Base-by-base conservation (phyloP, 306 rosid genomes). In the Trichosanthes cucumerina region DNA sequence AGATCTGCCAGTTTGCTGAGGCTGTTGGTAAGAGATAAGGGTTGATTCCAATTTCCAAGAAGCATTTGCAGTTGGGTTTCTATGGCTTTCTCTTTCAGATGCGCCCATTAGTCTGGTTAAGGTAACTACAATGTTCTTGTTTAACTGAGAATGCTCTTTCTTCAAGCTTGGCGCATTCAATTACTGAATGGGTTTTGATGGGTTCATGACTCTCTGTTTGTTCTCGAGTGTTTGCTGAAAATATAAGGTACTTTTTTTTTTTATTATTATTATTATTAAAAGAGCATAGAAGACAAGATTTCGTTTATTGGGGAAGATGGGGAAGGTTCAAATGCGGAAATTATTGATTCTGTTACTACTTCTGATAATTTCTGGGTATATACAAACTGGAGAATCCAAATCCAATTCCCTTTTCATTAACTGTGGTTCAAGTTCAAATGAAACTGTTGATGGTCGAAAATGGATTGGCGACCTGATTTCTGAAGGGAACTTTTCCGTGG, bases 381-480 rank as follows among this genome's bases (percentile, higher is more conserved):
- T 86, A 77, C 78, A 76, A 73, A 56, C 59, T 73, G 90, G 76
- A 9, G 89, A 87, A 49, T 96, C 93, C 83, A 89, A 92, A 69
- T 63, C 85, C 33, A 86, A 79, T 31, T 87, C 93, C 3, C 24
- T 92, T 79, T 88, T 92, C 58, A 81, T 92, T 39, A 81, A 88
- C 52, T 92, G 99, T 85, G 99, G 99, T 49, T 77, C 97, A 41
- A 91, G 88, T 83, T 88, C 92, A 39, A 88, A 93, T 80, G 86
- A 88, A 13, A 84, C 83, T 82, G 86, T 84, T 79, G 93, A 90
- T 83, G 96, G 91, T 65, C 85, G 97, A 84, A 91, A 28, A 85
- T 92, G 99, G 99, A 83, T 92, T 79, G 96, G 99, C 23, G 98
- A 95, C 78, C 85, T 82, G 84, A 82, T 71, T 34, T 74, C 89